Evolutionary conservation across 345 rosid genomes (phyloP).

Genomic region (Arabis alpina): DNA sequence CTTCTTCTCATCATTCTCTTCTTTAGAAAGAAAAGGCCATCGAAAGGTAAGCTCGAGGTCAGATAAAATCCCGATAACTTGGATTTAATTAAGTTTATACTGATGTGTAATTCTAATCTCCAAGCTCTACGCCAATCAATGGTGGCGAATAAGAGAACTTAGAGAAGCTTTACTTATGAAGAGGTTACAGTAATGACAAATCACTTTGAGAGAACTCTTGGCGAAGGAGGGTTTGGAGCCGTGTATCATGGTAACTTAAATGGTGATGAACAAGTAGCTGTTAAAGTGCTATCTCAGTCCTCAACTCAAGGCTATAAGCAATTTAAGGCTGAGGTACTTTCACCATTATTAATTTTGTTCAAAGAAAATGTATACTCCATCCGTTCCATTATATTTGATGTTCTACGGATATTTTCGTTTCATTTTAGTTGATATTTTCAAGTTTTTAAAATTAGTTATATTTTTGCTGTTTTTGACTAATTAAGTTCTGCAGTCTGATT

Average conservation of each 20-base stretch:
- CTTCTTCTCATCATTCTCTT: background rate
- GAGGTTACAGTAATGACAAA: slow-evolving; percentile 45
- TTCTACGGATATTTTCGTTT: no score
- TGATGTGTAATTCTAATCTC: background rate
- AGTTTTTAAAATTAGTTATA: no score
- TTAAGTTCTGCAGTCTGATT: no score
- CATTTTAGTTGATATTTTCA: no score
- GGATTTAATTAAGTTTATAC: background rate
- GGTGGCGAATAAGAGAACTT: background rate
- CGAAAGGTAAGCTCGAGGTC: background rate
- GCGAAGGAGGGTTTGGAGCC: slow-evolving; percentile 58
- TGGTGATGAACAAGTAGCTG: slow-evolving; percentile 31
- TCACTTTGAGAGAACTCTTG: slow-evolving; percentile 44
- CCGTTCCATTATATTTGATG: no score
- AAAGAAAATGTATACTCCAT: background rate
- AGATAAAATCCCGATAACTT: background rate
- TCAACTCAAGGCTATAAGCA: slow-evolving; percentile 40
- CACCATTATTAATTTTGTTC: background rate
- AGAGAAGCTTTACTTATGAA: slow-evolving; percentile 8
- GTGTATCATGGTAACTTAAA: slow-evolving; percentile 49
- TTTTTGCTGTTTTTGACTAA: no score
- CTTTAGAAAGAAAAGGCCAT: slow-evolving; percentile 18
- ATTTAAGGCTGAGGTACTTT: slow-evolving; percentile 42
- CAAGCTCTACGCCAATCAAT: background rate
- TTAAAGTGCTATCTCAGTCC: slow-evolving; percentile 36